Base-by-base conservation (phyloP, 2,329 filamentous ascomycete species). In the Colletotrichum eremochloae region DNA sequence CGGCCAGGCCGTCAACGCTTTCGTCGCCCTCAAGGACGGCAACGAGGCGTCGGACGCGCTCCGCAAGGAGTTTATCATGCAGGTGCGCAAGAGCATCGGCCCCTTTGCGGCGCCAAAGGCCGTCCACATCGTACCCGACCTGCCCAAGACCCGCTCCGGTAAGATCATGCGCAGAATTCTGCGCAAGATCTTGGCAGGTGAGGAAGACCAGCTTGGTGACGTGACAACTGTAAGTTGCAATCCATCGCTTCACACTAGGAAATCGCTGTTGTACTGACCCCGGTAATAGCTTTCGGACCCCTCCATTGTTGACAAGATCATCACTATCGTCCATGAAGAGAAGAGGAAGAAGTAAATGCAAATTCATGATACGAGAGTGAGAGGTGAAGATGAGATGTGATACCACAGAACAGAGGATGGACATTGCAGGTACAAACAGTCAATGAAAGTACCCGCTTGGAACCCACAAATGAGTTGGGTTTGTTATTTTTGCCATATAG, bases 111-210 rank as follows among this genome's bases (percentile, higher is more conserved):
- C 96, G 42, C 96, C 96, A 75, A 99, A 98, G 88, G 93, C 93
- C 29, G 92, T 99, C 75, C 96, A 91, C 81, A 90, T 97, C 67
- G 93, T 99, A 56, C 93, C 95, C 3, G 96, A 99, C 81, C 89
- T 99, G 75, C 96, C 96, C 78, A 98, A 99, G 91, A 99, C 96
- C 48, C 90, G 96, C 77, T 97, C 94, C 77, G 96, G 96, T 76
- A 99, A 99, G 92, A 99, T 99, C 80, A 99, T 99, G 96, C 90
- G 96, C 75, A 92, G 96, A 75, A 97, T 99, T 80, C 84, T 99
- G 86, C 90, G 96, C 78, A 99, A 99, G 94, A 97, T 99, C 79
- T 84, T 99, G 77, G 95, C 95, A 20, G 96, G 96, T 46, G 96
- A 99, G 86, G 96, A 98, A 84, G 96, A 99, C 82, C 95, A 97